Evolutionary conservation across 495 filamentous ascomycete species (phyloP), one percentile per base, ranked within the genome.

Genomic region (Aspergillus incahuasiensis): DNA sequence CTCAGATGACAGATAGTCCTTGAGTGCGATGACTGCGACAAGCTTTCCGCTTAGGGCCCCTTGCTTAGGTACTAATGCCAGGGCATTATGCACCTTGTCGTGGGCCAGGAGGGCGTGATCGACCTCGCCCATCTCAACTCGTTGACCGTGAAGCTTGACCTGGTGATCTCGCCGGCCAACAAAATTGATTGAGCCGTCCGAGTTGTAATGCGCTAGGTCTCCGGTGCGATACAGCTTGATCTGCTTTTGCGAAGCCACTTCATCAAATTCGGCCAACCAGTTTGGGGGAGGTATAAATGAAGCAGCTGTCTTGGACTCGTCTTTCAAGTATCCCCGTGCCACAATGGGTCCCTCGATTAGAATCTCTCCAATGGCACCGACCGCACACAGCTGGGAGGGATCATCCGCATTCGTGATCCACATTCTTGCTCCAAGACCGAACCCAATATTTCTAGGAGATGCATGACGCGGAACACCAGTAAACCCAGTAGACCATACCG

Each of bases 361-460:
- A 11, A 80, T 52, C 54, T 79, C 77, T 1, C 76, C 76, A 11
- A 71, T 60, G 4, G 60, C 59, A 13, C 77, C 77, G 13, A 79
- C 59, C 15, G 74, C n/a, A 80, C 58, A 69, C 73, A 76, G 13
- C 57, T 60, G n/a, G 48, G 39, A 16, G 43, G 56, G 15, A 54
- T 64, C 5, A 58, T 38, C 7, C 54, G 44, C 4, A 50, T 28
- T 3, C 25, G 25, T 28, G 28, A n/a, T 74, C 74, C 24, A 78
- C 70, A 44, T 61, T 65, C 15, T 60, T 57, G 25, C 25, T 3
- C 25, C 25, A 8, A 28, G 25, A 28, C 25, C 25, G 8, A 28
- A 28, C 25, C 25, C 25, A 8, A 28, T 28, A 28, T 28, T 28
- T 8, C 25, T 3, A 28, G 25, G 25, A 28, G 25, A 28, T 28